Percentiles rank a stretch among this genome's conserved stretches.
phyloP scores from a whole-genome alignment of 2,329 filamentous ascomycete genomes.

The Nigrospora oryzae region DNA sequence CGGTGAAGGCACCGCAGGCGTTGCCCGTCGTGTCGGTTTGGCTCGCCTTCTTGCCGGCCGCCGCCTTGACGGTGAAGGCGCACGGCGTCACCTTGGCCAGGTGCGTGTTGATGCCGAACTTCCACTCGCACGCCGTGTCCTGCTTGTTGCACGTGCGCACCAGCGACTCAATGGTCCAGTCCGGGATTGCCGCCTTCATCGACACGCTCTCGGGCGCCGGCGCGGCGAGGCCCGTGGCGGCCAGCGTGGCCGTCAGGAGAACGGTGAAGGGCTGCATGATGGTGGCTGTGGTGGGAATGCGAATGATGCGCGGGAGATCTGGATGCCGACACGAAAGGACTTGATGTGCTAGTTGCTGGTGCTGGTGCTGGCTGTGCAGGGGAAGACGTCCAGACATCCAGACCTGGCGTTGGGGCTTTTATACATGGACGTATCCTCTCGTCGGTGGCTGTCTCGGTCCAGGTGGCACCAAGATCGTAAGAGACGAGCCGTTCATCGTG shows the following conservation, averaged over 20 bases:
- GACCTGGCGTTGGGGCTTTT: too few species aligned
- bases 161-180: slow-evolving; percentile 31
- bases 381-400: too few species aligned
- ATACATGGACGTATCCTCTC: too few species aligned
- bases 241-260: slow-evolving; percentile 12
- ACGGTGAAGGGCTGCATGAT: slow-evolving; percentile 12
- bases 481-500: too few species aligned
- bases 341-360: too few species aligned
- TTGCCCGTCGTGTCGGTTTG: slow-evolving; percentile 26
- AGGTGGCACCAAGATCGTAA: too few species aligned
- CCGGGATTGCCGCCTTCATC: slow-evolving; percentile 12
- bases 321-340: too few species aligned
- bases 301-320: too few species aligned
- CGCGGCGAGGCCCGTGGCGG: slow-evolving; percentile 7
- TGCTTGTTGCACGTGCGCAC: slow-evolving; percentile 26
- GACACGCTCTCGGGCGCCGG: slow-evolving; percentile 7
- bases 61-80: slow-evolving; percentile 25
- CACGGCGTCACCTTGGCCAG: slow-evolving; percentile 21
- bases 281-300: slow-evolving; percentile 1
- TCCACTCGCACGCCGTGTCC: slow-evolving; percentile 30
- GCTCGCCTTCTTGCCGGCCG: slow-evolving; percentile 23
- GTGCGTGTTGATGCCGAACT: slow-evolving; percentile 29
- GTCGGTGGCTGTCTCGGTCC: too few species aligned
- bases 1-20: slow-evolving; percentile 37
- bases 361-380: too few species aligned